Conservation (phyloP, 202 grass and related monocot genomes). For the Dendrocalamus latiflorus region DNA sequence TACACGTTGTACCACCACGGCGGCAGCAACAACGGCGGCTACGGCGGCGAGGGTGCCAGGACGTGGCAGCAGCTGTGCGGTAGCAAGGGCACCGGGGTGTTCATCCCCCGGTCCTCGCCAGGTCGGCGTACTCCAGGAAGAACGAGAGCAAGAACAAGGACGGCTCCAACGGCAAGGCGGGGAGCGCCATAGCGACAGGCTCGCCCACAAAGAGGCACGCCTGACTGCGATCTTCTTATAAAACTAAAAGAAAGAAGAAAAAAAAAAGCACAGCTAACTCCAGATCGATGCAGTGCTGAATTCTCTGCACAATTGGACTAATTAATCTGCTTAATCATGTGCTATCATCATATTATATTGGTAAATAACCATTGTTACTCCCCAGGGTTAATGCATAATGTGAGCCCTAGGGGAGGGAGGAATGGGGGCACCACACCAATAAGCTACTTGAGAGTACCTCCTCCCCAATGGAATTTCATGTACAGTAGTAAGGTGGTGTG, state of each 20-base stretch:
- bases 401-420: slow-evolving; percentile 7
- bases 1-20: slow-evolving; percentile 49
- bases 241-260: not conserved
- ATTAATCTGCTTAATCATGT: slow-evolving; percentile 31
- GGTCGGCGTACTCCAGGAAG: slow-evolving; percentile 10
- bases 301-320: not conserved
- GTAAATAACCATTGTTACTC: slow-evolving; percentile 23
- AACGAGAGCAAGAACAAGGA: slow-evolving; percentile 15
- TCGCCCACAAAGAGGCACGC: not conserved
- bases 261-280: slow-evolving; percentile 25
- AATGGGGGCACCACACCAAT: not conserved
- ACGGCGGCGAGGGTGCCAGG: not conserved
- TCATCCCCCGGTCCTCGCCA: slow-evolving; percentile 50
- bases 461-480: not conserved
- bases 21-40: not conserved
- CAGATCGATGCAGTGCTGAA: slow-evolving; percentile 9
- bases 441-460: not conserved
- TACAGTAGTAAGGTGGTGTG: slow-evolving; percentile 13
- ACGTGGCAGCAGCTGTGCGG: slow-evolving; percentile 32
- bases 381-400: slow-evolving; percentile 14
- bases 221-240: not conserved
- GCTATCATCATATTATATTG: not conserved
- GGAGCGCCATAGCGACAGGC: not conserved
- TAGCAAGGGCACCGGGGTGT: slow-evolving; percentile 64
- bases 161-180: slow-evolving; percentile 14